Percentiles rank a stretch among this genome's conserved stretches.
Evolutionary conservation across 2,329 filamentous ascomycete species (phyloP).

Genomic region (Nothomitra cinnamomea): DNA sequence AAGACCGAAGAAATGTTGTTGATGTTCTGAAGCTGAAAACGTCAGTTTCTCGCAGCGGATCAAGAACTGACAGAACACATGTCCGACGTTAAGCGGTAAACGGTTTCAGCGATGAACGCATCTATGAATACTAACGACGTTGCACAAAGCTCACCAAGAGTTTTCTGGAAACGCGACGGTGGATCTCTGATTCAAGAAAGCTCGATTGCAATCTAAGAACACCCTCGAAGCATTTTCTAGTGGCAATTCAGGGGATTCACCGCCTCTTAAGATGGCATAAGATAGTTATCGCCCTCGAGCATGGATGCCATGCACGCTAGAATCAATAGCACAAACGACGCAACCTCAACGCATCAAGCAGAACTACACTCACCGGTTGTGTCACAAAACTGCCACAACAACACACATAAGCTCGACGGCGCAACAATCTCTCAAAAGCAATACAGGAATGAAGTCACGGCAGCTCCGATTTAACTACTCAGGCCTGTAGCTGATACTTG

Average conservation of each 20-base stretch:
- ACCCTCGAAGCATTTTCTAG: not conserved
- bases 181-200: not conserved
- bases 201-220: not conserved
- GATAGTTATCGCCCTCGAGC: not conserved
- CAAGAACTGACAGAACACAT: not conserved
- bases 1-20: not conserved
- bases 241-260: not conserved
- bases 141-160: not conserved
- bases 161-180: not conserved
- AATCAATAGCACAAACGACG: not conserved
- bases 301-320: not conserved
- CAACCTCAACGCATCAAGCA: not conserved
- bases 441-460: no score
- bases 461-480: not conserved
- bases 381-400: no score
- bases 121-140: not conserved
- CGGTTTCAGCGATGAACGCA: not conserved
- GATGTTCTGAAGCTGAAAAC: not conserved
- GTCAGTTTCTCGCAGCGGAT: not conserved
- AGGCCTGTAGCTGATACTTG: not conserved
- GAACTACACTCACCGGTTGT: no score
- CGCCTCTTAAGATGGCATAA: not conserved
- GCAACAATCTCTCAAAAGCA: no score
- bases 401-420: no score
- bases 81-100: not conserved